Conservation (phyloP, 768 basidiomycete genomes). For the Tulasnella sp. region DNA sequence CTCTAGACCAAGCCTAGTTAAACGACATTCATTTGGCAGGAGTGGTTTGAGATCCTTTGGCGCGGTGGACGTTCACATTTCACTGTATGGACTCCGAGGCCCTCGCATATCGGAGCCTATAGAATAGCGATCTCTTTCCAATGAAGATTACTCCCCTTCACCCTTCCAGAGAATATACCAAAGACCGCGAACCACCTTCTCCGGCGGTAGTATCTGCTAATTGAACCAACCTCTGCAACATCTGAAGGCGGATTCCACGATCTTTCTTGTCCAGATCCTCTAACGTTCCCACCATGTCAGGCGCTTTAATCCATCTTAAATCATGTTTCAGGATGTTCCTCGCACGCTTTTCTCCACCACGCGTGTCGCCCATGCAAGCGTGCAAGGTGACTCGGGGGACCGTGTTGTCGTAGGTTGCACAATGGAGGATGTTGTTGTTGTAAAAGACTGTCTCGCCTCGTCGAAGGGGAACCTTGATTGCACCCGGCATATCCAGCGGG, state of each 20-base stretch:
- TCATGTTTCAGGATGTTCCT: slow-evolving; percentile 71
- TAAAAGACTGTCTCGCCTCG: slow-evolving; percentile 76
- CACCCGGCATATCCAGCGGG: slow-evolving; percentile 65
- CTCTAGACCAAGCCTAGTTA: neutral
- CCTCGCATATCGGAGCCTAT: too few species aligned
- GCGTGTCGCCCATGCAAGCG: slow-evolving; percentile 54
- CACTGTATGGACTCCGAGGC: too few species aligned
- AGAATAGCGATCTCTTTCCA: too few species aligned
- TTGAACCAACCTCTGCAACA: slow-evolving; percentile 51
- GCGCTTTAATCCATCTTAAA: slow-evolving; percentile 54
- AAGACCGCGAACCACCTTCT: slow-evolving; percentile 27
- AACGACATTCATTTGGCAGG: neutral
- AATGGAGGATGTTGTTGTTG: slow-evolving; percentile 71
- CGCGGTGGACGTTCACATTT: too few species aligned
- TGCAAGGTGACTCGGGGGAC: slow-evolving; percentile 58
- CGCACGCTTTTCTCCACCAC: slow-evolving; percentile 55
- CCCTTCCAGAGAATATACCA: slow-evolving; percentile 48
- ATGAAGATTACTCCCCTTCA: slow-evolving; percentile 20
- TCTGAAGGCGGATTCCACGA: slow-evolving; percentile 38
- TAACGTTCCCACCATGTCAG: slow-evolving; percentile 32
- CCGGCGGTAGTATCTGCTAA: slow-evolving; percentile 38
- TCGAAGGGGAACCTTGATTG: slow-evolving; percentile 47
- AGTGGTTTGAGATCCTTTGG: too few species aligned
- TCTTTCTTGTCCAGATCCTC: slow-evolving; percentile 37
- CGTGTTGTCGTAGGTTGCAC: slow-evolving; percentile 51